Evolutionary conservation across 306 rosid genomes (phyloP).

Genomic region (Pterocarpus santalinus): DNA sequence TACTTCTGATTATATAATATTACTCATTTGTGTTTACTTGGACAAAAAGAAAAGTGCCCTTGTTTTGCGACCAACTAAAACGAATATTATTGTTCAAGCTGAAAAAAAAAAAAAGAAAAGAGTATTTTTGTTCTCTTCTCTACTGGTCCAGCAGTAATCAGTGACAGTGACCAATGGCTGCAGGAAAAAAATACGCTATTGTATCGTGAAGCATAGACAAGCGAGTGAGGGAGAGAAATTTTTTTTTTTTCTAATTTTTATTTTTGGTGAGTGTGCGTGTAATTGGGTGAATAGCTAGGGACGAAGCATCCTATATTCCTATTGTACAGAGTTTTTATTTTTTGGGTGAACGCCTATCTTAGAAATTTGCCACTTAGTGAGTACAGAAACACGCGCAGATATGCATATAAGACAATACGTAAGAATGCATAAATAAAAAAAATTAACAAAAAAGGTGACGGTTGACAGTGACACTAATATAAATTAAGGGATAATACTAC

Average conservation of each 20-base stretch:
- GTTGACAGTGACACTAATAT: background rate
- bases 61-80: too few relatives aligned
- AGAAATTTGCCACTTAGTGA: background rate
- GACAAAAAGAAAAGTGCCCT: too few relatives aligned
- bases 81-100: too few relatives aligned
- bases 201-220: background rate
- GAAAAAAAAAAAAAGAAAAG: too few relatives aligned
- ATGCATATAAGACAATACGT: background rate
- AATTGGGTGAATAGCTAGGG: too few relatives aligned
- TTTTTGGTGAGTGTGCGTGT: too few relatives aligned
- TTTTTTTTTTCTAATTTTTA: too few relatives aligned
- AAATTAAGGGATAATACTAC: background rate
- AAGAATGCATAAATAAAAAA: background rate
- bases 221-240: background rate
- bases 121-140: background rate
- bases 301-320: too few relatives aligned
- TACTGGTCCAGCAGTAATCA: background rate
- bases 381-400: background rate
- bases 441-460: background rate
- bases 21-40: too few relatives aligned
- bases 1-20: too few relatives aligned
- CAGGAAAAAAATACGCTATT: background rate
- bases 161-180: constrained; percentile 32
- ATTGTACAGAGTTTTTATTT: too few relatives aligned
- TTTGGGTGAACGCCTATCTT: background rate